Percentiles rank a stretch among this genome's conserved stretches.
Evolutionary conservation across 352 stramenopile genomes (phyloP).

Genomic region (Phytophthora boehmeriae): DNA sequence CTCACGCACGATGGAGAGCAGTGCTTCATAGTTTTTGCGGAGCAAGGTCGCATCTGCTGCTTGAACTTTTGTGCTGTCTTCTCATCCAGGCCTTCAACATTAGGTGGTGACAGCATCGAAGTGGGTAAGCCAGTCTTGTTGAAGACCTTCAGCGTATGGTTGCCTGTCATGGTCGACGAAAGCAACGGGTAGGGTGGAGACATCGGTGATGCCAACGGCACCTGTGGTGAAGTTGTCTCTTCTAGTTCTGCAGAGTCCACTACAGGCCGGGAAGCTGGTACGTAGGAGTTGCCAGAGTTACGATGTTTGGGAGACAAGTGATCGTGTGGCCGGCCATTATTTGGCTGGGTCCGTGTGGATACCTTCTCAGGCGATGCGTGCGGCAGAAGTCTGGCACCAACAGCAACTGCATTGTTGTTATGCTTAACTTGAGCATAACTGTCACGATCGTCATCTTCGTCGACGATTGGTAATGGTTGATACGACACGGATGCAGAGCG

Average conservation of each 20-base stretch:
- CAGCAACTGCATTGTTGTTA: conserved; percentile 11
- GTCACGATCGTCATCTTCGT: conserved; percentile 10
- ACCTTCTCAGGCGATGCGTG: conserved; percentile 6
- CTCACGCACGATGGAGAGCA: conserved; percentile 78
- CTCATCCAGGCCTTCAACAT: conserved; percentile 61
- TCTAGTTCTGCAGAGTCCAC: background rate
- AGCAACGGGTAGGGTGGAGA: background rate
- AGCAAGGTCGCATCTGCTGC: conserved; percentile 65
- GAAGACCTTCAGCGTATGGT: conserved; percentile 16
- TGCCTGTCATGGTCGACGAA: conserved; percentile 7
- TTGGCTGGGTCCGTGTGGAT: background rate
- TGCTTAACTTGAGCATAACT: conserved; percentile 7
- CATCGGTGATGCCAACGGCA: background rate
- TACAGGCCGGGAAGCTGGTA: background rate
- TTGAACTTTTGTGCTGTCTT: conserved; percentile 54
- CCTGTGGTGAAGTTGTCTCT: background rate
- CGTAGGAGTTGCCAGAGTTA: background rate
- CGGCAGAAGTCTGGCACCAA: conserved; percentile 7
- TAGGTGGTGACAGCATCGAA: conserved; percentile 41
- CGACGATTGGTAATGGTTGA: conserved; percentile 18
- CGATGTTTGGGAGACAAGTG: background rate
- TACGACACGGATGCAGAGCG: background rate
- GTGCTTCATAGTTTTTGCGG: conserved; percentile 78
- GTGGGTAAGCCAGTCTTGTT: conserved; percentile 34
- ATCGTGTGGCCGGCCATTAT: background rate